Evolutionary conservation across 1,139 yeast genomes (phyloP).

Genomic region (Lodderomyces parapsilosis): DNA sequence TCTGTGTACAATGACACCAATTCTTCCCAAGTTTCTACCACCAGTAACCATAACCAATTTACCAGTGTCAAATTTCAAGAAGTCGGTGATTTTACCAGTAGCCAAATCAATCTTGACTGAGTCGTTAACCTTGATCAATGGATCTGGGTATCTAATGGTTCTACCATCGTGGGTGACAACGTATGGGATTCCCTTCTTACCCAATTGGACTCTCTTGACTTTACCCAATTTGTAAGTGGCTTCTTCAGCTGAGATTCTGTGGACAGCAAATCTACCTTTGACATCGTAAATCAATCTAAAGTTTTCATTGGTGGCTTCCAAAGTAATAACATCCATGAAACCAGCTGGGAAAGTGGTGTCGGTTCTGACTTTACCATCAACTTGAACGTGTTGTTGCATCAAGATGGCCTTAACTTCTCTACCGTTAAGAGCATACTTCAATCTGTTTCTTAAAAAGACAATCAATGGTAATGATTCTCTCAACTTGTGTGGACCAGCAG

Average conservation of each 20-base stretch:
- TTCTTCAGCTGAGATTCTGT: constrained; percentile 98
- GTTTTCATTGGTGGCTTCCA: constrained; percentile 98
- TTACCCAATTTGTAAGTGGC: constrained; percentile 97
- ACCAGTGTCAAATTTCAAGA: constrained; percentile 94
- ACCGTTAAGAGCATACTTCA: constrained; percentile 99
- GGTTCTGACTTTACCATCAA: constrained; percentile 99
- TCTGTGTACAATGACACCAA: constrained; percentile 97
- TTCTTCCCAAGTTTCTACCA: constrained; percentile 99
- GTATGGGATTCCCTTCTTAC: constrained; percentile 98
- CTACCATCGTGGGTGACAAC: constrained; percentile 99
- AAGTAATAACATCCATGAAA: constrained; percentile 96
- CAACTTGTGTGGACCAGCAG: constrained; percentile 99
- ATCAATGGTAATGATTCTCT: constrained; percentile 98
- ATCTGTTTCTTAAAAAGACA: constrained; percentile 98
- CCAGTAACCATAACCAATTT: constrained; percentile 97
- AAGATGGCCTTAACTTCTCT: constrained; percentile 99
- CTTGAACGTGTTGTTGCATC: constrained; percentile 99
- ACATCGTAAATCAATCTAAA: constrained; percentile 97
- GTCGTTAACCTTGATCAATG: constrained; percentile 93
- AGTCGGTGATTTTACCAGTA: constrained; percentile 89
- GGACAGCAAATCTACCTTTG: constrained; percentile 98
- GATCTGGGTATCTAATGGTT: constrained; percentile 99
- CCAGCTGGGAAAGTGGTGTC: constrained; percentile 99
- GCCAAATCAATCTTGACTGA: constrained; percentile 96
- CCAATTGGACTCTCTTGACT: constrained; percentile 96